Evolutionary conservation across 208 protist genomes (phyloP).

Genomic region (Novymonas esmeraldas): DNA sequence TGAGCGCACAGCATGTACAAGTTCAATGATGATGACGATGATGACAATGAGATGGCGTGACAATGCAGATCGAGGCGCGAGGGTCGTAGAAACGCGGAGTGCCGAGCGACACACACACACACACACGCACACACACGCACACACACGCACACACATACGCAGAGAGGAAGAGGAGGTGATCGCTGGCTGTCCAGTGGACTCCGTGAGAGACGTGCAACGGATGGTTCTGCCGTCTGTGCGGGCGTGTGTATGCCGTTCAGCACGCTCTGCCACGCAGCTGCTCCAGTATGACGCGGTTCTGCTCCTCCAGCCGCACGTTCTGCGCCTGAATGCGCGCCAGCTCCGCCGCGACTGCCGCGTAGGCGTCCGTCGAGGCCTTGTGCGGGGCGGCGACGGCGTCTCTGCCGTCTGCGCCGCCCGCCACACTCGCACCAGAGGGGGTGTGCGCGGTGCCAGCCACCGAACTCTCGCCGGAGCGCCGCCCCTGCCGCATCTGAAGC

Average conservation of each 20-base stretch:
- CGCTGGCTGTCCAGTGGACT: too few relatives aligned
- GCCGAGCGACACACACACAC: neutral
- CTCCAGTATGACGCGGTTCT: slow-evolving; percentile 61
- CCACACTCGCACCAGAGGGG: neutral
- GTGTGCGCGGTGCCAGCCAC: too few relatives aligned
- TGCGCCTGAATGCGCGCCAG: slow-evolving; percentile 56
- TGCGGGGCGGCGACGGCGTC: too few relatives aligned
- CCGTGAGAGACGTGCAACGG: too few relatives aligned
- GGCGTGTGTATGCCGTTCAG: neutral
- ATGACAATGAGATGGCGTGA: neutral
- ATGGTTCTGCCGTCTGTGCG: neutral
- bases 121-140: slow-evolving; percentile 1
- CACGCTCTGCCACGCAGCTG: slow-evolving; percentile 15
- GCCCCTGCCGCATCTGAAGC: slow-evolving; percentile 41
- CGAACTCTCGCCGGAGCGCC: slow-evolving; percentile 22
- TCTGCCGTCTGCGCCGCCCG: too few relatives aligned
- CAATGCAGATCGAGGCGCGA: neutral
- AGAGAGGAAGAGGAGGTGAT: neutral
- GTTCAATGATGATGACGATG: too few relatives aligned
- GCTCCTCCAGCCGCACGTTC: slow-evolving; percentile 54
- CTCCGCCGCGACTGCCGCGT: slow-evolving; percentile 35
- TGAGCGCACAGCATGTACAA: too few relatives aligned
- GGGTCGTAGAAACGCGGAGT: neutral
- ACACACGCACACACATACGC: neutral
- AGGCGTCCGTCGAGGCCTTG: neutral